A percentile compares a stretch with the other conserved stretches of the same genome.
Evolutionary conservation across 2,329 filamentous ascomycete species (phyloP).

Genomic region (Byssoonygena ceratinophila): DNA sequence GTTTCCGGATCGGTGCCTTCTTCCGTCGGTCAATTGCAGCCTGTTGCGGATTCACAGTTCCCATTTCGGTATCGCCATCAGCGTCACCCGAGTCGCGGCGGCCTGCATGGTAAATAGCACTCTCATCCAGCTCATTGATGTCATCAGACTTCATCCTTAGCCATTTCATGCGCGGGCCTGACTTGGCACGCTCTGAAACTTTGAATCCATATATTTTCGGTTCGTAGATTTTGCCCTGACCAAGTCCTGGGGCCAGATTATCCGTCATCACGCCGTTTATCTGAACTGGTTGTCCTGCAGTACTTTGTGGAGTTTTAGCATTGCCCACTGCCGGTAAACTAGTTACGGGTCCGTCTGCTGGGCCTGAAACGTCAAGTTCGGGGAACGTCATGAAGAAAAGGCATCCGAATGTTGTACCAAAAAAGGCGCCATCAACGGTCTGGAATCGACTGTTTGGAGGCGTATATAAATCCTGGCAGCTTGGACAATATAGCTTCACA

Average conservation of each 20-base stretch:
- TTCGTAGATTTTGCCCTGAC: conserved; percentile 75
- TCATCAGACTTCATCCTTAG: conserved; percentile 72
- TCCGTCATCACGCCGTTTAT: conserved; percentile 80
- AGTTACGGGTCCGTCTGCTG: conserved; percentile 44
- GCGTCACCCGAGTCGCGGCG: conserved; percentile 26
- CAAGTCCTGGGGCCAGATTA: conserved; percentile 83
- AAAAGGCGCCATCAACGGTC: conserved; percentile 94
- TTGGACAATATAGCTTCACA: conserved; percentile 95
- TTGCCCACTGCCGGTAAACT: conserved; percentile 14
- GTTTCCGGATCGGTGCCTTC: conserved; percentile 36
- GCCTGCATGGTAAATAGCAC: conserved; percentile 29
- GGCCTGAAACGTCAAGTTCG: conserved; percentile 70
- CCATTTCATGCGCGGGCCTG: conserved; percentile 95
- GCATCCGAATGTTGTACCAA: conserved; percentile 91
- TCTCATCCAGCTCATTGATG: conserved; percentile 73
- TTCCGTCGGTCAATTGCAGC: conserved; percentile 33
- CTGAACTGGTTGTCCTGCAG: conserved; percentile 37
- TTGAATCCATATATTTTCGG: conserved; percentile 94
- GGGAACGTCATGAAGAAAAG: conserved; percentile 98
- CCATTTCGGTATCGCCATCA: conserved; percentile 34
- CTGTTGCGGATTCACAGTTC: conserved; percentile 23
- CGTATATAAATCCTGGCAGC: conserved; percentile 92
- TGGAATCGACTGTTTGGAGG: conserved; percentile 96
- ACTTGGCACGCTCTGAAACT: conserved; percentile 79
- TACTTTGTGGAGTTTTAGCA: conserved; percentile 19